Conservation (phyloP, 495 filamentous ascomycete species). For the Trichoderma asperelloides region DNA sequence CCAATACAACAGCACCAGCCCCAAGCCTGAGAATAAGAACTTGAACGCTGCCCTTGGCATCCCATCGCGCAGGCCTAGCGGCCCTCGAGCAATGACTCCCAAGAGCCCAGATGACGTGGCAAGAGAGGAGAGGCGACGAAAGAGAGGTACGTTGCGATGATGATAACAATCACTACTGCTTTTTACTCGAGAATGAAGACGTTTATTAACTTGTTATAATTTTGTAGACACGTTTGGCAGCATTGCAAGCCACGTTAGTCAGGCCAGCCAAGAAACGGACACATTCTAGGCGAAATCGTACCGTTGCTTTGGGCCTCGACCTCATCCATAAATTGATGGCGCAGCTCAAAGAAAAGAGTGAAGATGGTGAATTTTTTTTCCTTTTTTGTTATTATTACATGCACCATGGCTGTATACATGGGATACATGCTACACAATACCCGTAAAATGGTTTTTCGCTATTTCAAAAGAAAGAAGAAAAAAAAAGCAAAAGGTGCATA, state of each 20-base stretch:
- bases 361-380: background rate
- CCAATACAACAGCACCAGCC: slow-evolving; percentile 28
- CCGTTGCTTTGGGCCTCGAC: slow-evolving; percentile 3
- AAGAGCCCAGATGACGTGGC: slow-evolving; percentile 30
- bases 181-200: background rate
- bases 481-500: background rate
- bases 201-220: slow-evolving; percentile 8
- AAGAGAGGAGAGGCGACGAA: slow-evolving; percentile 33
- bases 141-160: slow-evolving; percentile 35
- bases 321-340: background rate
- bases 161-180: background rate
- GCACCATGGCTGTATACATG: background rate
- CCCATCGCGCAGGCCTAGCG: slow-evolving; percentile 35
- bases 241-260: slow-evolving; percentile 14
- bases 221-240: slow-evolving; percentile 45
- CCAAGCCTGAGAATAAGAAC: slow-evolving; percentile 37
- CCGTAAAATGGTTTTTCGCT: background rate
- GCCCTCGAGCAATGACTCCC: slow-evolving; percentile 46
- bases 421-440: background rate
- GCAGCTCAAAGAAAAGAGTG: background rate
- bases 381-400: background rate
- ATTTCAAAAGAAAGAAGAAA: too few species aligned
- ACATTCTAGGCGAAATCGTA: slow-evolving; percentile 35
- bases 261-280: slow-evolving; percentile 39
- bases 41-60: slow-evolving; percentile 35